Evolutionary conservation across 371 early-diverging fungal species (phyloP).

Genomic region (Gilbertella persicaria): DNA sequence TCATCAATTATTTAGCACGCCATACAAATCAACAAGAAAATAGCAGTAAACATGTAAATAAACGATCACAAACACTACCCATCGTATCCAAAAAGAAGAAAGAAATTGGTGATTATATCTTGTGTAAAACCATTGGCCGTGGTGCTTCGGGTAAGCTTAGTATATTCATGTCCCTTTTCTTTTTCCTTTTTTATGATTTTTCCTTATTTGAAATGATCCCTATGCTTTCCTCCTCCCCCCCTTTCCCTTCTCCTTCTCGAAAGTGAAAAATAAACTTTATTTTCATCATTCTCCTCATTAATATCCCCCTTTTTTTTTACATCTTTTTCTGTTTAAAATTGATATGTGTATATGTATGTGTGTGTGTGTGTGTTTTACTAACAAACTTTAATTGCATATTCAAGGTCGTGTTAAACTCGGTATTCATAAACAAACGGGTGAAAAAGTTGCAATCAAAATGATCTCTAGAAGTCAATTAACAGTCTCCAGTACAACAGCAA

Average conservation of each 20-base stretch:
- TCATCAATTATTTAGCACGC: constrained; percentile 20
- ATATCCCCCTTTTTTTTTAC: constrained; percentile 6
- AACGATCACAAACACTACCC: constrained; percentile 18
- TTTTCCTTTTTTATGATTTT: constrained; percentile 7
- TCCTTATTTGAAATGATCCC: constrained; percentile 3
- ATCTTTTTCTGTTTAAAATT: background rate
- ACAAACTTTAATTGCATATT: background rate
- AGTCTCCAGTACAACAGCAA: constrained; percentile 56
- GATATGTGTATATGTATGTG: too few relatives aligned
- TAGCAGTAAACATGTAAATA: constrained; percentile 5
- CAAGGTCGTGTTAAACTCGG: constrained; percentile 80
- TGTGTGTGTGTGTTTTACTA: too few relatives aligned
- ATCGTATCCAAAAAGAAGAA: constrained; percentile 13
- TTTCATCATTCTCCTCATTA: background rate
- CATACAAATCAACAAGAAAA: constrained; percentile 5
- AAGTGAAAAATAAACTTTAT: constrained; percentile 2
- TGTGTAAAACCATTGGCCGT: constrained; percentile 79
- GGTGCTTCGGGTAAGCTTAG: constrained; percentile 71
- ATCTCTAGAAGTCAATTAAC: constrained; percentile 67
- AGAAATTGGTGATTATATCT: constrained; percentile 68
- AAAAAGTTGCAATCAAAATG: constrained; percentile 89
- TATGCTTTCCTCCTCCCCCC: background rate
- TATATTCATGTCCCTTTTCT: background rate
- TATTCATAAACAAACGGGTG: constrained; percentile 68
- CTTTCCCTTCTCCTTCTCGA: constrained; percentile 6